Percentiles rank a stretch among this genome's conserved stretches.
Evolutionary conservation across 352 stramenopile species (phyloP).

Genomic region (Pythium grandisporangium): DNA sequence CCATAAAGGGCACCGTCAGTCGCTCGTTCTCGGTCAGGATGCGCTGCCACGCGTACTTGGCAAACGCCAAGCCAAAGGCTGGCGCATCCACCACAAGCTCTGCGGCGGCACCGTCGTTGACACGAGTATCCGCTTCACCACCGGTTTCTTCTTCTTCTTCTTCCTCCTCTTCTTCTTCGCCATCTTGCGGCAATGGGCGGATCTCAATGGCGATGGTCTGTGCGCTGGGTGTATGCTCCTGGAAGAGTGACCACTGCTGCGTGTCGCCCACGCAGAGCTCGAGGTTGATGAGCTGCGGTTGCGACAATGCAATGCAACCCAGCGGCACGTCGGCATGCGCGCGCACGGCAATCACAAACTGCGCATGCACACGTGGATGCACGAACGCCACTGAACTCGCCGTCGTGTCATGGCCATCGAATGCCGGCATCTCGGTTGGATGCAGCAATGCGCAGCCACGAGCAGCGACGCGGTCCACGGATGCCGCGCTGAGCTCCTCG

Average conservation of each 20-base stretch:
- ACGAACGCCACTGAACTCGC: constrained; percentile 24
- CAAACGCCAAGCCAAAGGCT: constrained; percentile 44
- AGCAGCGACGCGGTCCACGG: constrained; percentile 8
- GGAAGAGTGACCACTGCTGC: constrained; percentile 72
- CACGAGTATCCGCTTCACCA: too few species aligned
- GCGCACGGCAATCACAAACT: constrained; percentile 62
- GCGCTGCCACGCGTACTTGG: constrained; percentile 38
- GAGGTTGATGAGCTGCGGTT: constrained; percentile 69
- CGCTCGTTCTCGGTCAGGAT: constrained; percentile 78
- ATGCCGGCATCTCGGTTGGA: constrained; percentile 42
- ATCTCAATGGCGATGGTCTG: constrained; percentile 62
- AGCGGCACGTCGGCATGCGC: constrained; percentile 22
- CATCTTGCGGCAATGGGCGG: constrained; percentile 30
- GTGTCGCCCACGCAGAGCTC: constrained; percentile 66
- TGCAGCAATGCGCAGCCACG: constrained; percentile 55
- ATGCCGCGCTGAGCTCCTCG: constrained; percentile 23
- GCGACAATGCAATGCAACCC: constrained; percentile 50
- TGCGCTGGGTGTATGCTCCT: constrained; percentile 26
- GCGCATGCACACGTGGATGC: constrained; percentile 55
- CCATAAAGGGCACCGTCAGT: constrained; percentile 37
- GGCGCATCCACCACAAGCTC: constrained; percentile 32
- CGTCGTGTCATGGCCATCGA: not conserved
- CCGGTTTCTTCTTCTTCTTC: too few species aligned
- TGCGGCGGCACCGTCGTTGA: not conserved
- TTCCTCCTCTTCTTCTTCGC: constrained; percentile 4